phyloP scores from a whole-genome alignment of 2,329 filamentous ascomycete species.

The Cladosporium colombiae region DNA sequence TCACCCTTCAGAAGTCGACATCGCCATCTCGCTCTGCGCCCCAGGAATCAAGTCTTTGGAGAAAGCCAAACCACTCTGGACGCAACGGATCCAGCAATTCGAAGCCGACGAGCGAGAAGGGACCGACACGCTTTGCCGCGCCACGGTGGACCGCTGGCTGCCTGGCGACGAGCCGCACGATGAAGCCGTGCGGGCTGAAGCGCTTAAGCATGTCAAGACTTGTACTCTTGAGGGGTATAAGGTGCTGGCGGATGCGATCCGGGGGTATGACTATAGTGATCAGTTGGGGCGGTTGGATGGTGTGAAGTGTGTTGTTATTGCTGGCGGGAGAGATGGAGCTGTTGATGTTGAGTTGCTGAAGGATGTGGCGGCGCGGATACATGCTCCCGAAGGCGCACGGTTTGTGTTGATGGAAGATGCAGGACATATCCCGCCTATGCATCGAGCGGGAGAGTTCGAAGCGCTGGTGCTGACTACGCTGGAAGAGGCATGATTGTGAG shows the following conservation, averaged over 20 bases:
- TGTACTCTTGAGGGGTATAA: constrained; percentile 31
- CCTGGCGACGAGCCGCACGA: constrained; percentile 26
- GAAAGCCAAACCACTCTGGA: constrained; percentile 28
- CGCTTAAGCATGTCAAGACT: constrained; percentile 27
- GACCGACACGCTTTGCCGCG: constrained; percentile 24
- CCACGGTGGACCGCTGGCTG: constrained; percentile 32
- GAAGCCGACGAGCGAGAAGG: constrained; percentile 25
- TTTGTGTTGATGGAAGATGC: constrained; percentile 30
- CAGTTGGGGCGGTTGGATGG: constrained; percentile 22
- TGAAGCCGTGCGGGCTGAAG: constrained; percentile 24
- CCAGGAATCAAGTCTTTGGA: constrained; percentile 30
- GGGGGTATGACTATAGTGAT: constrained; percentile 31
- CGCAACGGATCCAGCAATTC: constrained; percentile 29
- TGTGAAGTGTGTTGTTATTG: constrained; percentile 28
- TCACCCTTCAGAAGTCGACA: constrained; percentile 28
- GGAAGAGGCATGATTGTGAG: neutral
- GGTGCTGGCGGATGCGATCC: constrained; percentile 32
- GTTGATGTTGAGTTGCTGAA: constrained; percentile 25
- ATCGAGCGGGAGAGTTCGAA: constrained; percentile 30
- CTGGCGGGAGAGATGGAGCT: constrained; percentile 30
- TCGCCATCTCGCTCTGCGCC: constrained; percentile 29
- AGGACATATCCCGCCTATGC: constrained; percentile 36
- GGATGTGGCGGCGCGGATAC: constrained; percentile 27
- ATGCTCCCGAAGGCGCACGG: constrained; percentile 17
- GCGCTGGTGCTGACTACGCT: constrained; percentile 29